Conservation (phyloP, 805 yeast species). For the Myxozyma monticola region DNA sequence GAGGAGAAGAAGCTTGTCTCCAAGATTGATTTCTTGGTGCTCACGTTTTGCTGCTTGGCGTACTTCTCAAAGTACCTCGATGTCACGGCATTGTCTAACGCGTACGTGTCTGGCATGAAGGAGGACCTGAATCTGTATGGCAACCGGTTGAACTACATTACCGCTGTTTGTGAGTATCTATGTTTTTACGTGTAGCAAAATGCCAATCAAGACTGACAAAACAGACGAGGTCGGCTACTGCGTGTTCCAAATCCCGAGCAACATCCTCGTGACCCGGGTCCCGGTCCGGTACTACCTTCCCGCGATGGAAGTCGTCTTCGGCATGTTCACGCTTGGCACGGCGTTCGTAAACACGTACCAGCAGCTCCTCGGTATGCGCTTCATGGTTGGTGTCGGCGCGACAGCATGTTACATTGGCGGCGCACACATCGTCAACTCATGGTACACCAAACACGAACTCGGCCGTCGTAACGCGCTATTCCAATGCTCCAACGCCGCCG, state of each 20-base stretch:
- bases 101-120: slow-evolving; percentile 64
- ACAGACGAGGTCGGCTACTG: slow-evolving; percentile 36
- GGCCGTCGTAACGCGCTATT: slow-evolving; percentile 60
- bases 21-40: slow-evolving; percentile 57
- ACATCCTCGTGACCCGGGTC: slow-evolving; percentile 38
- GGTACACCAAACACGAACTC: slow-evolving; percentile 58
- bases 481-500: slow-evolving; percentile 62
- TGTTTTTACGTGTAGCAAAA: no score
- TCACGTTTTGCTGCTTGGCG: slow-evolving; percentile 56
- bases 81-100: slow-evolving; percentile 59
- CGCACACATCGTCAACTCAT: slow-evolving; percentile 46
- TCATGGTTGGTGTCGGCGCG: slow-evolving; percentile 46
- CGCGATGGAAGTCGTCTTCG: slow-evolving; percentile 44
- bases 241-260: slow-evolving; percentile 45
- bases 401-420: slow-evolving; percentile 49
- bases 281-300: slow-evolving; percentile 47
- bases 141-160: slow-evolving; percentile 56
- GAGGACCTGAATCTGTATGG: slow-evolving; percentile 57
- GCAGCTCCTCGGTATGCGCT: slow-evolving; percentile 41
- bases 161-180: slow-evolving; percentile 45
- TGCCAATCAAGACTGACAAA: no score
- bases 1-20: slow-evolving; percentile 49
- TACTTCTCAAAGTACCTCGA: slow-evolving; percentile 71
- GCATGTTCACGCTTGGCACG: slow-evolving; percentile 34
- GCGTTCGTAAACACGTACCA: slow-evolving; percentile 37